A percentile compares a stretch with the other conserved stretches of the same genome.
These are phyloP conservation scores for Cystobasidium onofrii DNA, from an alignment of 768 basidiomycete genomes.

Conservation along the genomic window DNA sequence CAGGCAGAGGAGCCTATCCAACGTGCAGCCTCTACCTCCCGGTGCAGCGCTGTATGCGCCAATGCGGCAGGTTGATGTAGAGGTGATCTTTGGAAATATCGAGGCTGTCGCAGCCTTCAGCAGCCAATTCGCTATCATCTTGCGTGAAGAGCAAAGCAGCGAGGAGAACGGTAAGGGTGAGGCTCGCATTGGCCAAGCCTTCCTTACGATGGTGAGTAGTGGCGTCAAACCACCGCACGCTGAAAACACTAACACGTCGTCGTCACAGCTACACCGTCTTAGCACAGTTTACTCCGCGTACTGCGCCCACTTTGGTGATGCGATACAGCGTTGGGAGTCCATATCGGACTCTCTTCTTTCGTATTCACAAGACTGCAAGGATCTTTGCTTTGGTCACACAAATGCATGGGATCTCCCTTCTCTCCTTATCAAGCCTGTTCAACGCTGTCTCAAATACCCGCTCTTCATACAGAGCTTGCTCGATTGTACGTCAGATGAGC, in stretches of 20 bases:
- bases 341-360: constrained; percentile 53
- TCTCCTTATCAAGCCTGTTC: constrained; percentile 96
- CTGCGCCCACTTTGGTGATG: constrained; percentile 46
- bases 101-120: constrained; percentile 40
- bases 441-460: constrained; percentile 97
- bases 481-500: constrained; percentile 35
- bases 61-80: constrained; percentile 11
- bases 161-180: neutral
- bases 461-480: constrained; percentile 62
- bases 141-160: constrained; percentile 32
- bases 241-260: neutral
- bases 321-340: constrained; percentile 59
- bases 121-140: constrained; percentile 32
- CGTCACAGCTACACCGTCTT: constrained; percentile 36
- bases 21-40: neutral
- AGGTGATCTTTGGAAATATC: constrained; percentile 40
- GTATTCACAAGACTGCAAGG: constrained; percentile 55
- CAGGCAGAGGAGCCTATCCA: neutral
- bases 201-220: constrained; percentile 39
- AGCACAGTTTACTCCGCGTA: constrained; percentile 40
- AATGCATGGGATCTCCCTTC: constrained; percentile 86
- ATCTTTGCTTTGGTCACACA: constrained; percentile 51
- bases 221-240: neutral
- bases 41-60: constrained; percentile 1
- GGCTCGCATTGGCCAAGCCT: constrained; percentile 37